Percentiles rank a stretch among this genome's conserved stretches.
Evolutionary conservation across 805 yeast genomes (phyloP).

Genomic region (Lipomyces starkeyi): DNA sequence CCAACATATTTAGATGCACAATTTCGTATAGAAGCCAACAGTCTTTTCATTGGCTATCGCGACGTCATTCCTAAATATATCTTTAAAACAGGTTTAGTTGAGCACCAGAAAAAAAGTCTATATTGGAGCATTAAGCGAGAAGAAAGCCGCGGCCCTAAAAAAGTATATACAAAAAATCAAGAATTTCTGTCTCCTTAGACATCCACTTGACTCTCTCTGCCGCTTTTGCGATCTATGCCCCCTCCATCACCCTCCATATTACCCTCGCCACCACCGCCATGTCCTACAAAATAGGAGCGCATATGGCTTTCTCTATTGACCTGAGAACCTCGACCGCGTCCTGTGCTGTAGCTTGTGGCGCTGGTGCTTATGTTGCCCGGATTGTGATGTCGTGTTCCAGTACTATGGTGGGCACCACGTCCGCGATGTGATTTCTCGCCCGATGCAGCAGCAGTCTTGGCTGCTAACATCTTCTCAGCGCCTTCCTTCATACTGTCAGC

Average conservation of each 20-base stretch:
- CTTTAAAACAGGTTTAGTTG: too few relatives aligned
- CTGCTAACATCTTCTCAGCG: constrained; percentile 30
- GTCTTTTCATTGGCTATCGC: too few relatives aligned
- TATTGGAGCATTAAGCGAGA: background rate
- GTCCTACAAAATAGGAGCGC: background rate
- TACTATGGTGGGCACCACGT: constrained; percentile 13
- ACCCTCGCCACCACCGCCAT: constrained; percentile 1
- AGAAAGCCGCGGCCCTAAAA: too few relatives aligned
- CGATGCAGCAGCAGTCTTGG: constrained; percentile 15
- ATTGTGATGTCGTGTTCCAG: constrained; percentile 6
- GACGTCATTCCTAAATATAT: too few relatives aligned
- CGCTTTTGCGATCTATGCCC: background rate
- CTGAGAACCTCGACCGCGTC: background rate
- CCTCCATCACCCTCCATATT: background rate
- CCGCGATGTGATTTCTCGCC: constrained; percentile 25
- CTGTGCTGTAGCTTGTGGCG: background rate
- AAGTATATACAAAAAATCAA: background rate
- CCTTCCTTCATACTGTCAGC: constrained; percentile 43
- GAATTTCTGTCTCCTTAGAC: background rate
- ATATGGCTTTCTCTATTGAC: background rate
- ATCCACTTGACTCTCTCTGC: background rate
- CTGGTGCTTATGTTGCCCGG: background rate
- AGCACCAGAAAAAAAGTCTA: background rate
- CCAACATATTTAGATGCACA: too few relatives aligned
- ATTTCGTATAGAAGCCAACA: too few relatives aligned